Percentiles rank a stretch among this genome's conserved stretches.
phyloP scores from a whole-genome alignment of 73 alveolate genomes.

The Symbiodinium pilosum region DNA sequence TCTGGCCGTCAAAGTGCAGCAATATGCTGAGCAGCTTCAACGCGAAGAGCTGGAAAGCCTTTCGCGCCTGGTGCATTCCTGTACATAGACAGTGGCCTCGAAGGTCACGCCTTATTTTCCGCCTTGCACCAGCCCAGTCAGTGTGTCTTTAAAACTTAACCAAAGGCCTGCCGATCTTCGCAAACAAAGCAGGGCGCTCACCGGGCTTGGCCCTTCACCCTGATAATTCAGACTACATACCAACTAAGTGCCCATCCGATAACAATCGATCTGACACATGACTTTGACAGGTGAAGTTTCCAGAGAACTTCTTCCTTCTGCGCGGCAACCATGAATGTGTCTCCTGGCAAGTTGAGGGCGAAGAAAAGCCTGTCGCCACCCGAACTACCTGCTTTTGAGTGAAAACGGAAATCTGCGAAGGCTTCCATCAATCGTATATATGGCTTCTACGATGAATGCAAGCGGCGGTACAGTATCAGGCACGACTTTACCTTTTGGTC shows the following conservation, averaged over 20 bases:
- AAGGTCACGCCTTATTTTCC: no score
- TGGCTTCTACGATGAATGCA: conserved; percentile 99
- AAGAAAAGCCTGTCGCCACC: no score
- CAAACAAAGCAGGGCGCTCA: no score
- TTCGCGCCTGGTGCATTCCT: not conserved
- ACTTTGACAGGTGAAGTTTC: conserved; percentile 94
- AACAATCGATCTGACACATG: no score
- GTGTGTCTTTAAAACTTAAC: no score
- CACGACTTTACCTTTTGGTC: not conserved
- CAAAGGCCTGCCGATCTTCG: no score
- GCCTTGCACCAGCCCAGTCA: no score
- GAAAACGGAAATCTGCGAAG: conserved; percentile 94
- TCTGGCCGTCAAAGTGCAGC: conserved; percentile 54
- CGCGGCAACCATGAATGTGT: conserved; percentile 98
- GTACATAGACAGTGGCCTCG: not conserved
- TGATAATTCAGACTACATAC: no score
- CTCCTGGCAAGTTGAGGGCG: not conserved
- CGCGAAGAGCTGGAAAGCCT: conserved; percentile 16
- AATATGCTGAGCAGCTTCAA: conserved; percentile 38
- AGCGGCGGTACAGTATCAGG: conserved; percentile 96
- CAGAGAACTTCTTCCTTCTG: conserved; percentile 97
- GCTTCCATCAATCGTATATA: conserved; percentile 99
- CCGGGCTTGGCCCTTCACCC: no score
- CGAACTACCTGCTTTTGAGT: not conserved
- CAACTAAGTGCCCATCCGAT: no score